Conservation (phyloP, 1,139 yeast species). For the Kluyveromyces sp. region DNA sequence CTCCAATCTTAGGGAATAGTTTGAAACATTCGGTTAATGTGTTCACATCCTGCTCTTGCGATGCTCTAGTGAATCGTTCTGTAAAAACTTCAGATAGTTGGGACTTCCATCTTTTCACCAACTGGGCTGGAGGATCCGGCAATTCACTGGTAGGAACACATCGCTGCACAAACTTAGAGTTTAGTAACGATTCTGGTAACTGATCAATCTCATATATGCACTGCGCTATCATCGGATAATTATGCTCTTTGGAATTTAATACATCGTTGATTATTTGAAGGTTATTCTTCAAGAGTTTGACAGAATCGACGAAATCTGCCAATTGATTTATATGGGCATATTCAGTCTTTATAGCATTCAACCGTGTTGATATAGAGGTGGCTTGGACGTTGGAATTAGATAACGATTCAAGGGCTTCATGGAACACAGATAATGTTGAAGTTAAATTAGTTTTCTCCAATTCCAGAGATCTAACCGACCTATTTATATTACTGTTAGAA, state of each 20-base stretch:
- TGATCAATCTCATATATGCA: constrained; percentile 63
- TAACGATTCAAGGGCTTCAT: constrained; percentile 25
- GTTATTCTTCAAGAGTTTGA: constrained; percentile 42
- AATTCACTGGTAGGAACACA: constrained; percentile 87
- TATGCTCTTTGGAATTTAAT: constrained; percentile 33
- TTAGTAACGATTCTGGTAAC: constrained; percentile 48
- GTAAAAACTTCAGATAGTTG: constrained; percentile 52
- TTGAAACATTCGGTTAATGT: constrained; percentile 61
- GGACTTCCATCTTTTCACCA: constrained; percentile 51
- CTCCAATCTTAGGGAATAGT: constrained; percentile 78
- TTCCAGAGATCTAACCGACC: constrained; percentile 31
- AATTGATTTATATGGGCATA: constrained; percentile 61
- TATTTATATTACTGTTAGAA: constrained; percentile 22
- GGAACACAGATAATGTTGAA: constrained; percentile 32
- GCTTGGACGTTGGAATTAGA: constrained; percentile 62
- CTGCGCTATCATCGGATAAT: constrained; percentile 57
- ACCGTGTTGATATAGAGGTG: constrained; percentile 56
- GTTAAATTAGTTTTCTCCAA: constrained; percentile 39
- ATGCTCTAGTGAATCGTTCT: constrained; percentile 62
- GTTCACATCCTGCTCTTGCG: constrained; percentile 54
- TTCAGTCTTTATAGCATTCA: constrained; percentile 64
- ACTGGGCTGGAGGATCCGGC: constrained; percentile 68
- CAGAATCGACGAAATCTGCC: constrained; percentile 54
- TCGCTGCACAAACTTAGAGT: constrained; percentile 67
- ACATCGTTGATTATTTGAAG: constrained; percentile 23